Evolutionary conservation across 2,329 filamentous ascomycete genomes (phyloP).

Genomic region (Huntiella omanensis): DNA sequence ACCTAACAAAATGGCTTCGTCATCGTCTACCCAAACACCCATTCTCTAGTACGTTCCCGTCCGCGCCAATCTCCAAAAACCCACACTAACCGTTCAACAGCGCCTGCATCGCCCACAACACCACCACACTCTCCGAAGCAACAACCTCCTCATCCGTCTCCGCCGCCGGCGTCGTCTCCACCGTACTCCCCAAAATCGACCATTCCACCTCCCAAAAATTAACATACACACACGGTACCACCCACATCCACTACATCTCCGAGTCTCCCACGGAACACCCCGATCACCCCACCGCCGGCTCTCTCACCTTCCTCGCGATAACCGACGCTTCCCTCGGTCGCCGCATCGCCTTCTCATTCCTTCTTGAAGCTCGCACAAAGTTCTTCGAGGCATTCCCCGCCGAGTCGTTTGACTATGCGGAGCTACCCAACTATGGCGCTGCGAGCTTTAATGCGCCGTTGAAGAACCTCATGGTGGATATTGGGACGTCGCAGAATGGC

Average conservation of each 20-base stretch:
- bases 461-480: conserved; percentile 61
- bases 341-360: conserved; percentile 80
- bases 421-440: conserved; percentile 75
- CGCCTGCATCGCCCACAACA: conserved; percentile 84
- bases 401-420: conserved; percentile 48
- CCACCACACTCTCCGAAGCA: conserved; percentile 84
- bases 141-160: conserved; percentile 68
- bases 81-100: conserved; percentile 25
- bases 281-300: conserved; percentile 44
- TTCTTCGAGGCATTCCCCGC: conserved; percentile 58
- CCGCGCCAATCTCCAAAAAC: not conserved
- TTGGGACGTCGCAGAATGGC: conserved; percentile 58
- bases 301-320: conserved; percentile 81
- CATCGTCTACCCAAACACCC: conserved; percentile 43
- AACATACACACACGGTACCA: conserved; percentile 78
- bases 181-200: conserved; percentile 88
- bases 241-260: conserved; percentile 92
- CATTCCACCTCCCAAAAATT: conserved; percentile 69
- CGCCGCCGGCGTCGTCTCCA: conserved; percentile 70
- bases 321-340: conserved; percentile 65
- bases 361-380: conserved; percentile 74
- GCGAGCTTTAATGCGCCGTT: conserved; percentile 71
- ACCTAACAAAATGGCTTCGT: conserved; percentile 49
- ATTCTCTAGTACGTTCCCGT: conserved; percentile 47
- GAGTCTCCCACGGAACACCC: conserved; percentile 54